Evolutionary conservation across 2,329 filamentous ascomycete genomes (phyloP).

Genomic region (Ceratocystis cacaofunesta): DNA sequence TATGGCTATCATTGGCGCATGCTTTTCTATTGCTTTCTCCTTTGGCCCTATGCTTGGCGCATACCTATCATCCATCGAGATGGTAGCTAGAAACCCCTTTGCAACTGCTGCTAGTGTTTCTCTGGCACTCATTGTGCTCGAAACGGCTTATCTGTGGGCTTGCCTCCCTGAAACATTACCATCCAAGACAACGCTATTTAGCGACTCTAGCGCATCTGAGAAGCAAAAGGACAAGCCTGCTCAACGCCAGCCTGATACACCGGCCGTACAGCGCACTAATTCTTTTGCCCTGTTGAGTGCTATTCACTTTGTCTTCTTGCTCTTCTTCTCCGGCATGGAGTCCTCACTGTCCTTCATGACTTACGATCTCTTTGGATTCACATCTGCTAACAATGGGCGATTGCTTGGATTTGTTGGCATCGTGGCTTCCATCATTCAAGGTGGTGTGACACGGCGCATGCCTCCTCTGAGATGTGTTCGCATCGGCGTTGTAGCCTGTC

Average conservation of each 20-base stretch:
- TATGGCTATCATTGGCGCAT: conserved; percentile 91
- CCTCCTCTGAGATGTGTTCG: conserved; percentile 68
- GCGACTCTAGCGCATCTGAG: conserved; percentile 19
- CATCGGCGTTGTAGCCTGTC: conserved; percentile 61
- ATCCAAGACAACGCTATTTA: conserved; percentile 29
- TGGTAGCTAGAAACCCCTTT: conserved; percentile 79
- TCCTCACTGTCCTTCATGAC: conserved; percentile 97
- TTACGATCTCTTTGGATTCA: conserved; percentile 79
- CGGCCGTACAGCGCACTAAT: conserved; percentile 49
- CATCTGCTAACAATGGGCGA: conserved; percentile 63
- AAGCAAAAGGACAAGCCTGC: neutral
- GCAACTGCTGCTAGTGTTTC: conserved; percentile 83
- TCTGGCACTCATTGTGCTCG: conserved; percentile 65
- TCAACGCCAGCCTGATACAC: conserved; percentile 9
- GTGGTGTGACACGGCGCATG: conserved; percentile 73
- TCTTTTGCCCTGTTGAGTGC: conserved; percentile 69
- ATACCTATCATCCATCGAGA: conserved; percentile 61
- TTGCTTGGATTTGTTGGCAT: conserved; percentile 85
- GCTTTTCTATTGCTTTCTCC: conserved; percentile 94
- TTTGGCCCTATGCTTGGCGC: conserved; percentile 89
- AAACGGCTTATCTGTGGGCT: conserved; percentile 77
- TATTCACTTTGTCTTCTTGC: conserved; percentile 77
- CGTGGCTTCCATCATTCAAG: conserved; percentile 82
- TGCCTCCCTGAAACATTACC: conserved; percentile 78
- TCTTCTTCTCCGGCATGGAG: conserved; percentile 97